Percentiles rank a stretch among this genome's conserved stretches.
Evolutionary conservation across 768 basidiomycete species (phyloP).

Genomic region (Pleurotus giganteus): DNA sequence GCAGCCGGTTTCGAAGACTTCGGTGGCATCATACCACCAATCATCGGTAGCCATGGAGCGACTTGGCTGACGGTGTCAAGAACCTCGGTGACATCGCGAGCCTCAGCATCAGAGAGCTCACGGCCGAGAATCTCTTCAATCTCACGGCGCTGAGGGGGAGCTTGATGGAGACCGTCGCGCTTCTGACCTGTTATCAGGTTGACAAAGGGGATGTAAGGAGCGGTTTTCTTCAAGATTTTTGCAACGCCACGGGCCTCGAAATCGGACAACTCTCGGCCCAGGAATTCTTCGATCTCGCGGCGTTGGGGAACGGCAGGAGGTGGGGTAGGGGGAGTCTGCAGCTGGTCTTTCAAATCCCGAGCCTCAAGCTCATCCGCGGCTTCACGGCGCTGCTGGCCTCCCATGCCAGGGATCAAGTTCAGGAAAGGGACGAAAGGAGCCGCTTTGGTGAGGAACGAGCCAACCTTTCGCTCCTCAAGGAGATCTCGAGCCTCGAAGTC

Average conservation of each 20-base stretch:
- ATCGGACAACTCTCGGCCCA: constrained; percentile 5
- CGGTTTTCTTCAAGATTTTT: not conserved
- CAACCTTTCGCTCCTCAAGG: not conserved
- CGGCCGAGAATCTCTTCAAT: constrained; percentile 7
- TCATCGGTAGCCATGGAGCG: constrained; percentile 6
- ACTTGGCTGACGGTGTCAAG: constrained; percentile 9
- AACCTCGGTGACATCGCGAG: not conserved
- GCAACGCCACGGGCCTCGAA: constrained; percentile 3
- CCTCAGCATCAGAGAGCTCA: constrained; percentile 3
- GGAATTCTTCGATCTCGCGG: constrained; percentile 7
- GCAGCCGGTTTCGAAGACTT: not conserved
- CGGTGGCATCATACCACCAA: constrained; percentile 3
- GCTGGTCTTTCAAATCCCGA: not conserved
- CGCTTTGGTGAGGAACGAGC: constrained; percentile 5
- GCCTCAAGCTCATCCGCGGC: not conserved
- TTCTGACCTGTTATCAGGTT: not conserved
- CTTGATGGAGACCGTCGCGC: not conserved
- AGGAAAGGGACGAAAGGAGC: constrained; percentile 4
- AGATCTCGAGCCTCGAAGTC: not conserved
- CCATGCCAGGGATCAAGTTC: not conserved
- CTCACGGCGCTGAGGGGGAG: constrained; percentile 7
- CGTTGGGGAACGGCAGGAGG: not conserved
- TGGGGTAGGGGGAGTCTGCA: not conserved
- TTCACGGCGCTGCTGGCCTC: constrained; percentile 5
- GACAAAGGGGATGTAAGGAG: constrained; percentile 4